Conservation (phyloP, 2,329 filamentous ascomycete genomes). For the Aspergillus pseudoviridinutans region DNA sequence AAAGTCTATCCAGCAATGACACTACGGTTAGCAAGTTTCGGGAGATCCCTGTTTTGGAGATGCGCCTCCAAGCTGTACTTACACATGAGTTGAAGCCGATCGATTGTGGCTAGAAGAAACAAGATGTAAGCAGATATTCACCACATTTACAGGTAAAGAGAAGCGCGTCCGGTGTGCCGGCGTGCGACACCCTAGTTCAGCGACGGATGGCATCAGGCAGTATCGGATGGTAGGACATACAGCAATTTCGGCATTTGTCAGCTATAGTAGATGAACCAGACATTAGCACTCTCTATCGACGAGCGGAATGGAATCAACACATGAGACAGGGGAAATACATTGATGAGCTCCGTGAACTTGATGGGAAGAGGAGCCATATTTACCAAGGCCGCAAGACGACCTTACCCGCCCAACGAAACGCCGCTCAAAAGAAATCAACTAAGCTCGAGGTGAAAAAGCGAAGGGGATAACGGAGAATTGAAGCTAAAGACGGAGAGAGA, state of each 20-base stretch:
- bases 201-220: constrained; percentile 10
- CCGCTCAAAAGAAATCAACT: constrained; percentile 30
- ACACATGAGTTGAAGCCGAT: constrained; percentile 89
- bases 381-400: constrained; percentile 41
- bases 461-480: constrained; percentile 10
- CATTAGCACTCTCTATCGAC: constrained; percentile 27
- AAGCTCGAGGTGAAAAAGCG: constrained; percentile 13
- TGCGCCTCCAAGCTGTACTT: constrained; percentile 37
- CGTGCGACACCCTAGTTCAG: constrained; percentile 4
- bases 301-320: background rate
- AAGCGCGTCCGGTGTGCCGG: constrained; percentile 18
- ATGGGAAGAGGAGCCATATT: constrained; percentile 70
- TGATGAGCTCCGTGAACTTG: constrained; percentile 87
- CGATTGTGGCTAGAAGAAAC: constrained; percentile 54
- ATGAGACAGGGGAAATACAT: constrained; percentile 52
- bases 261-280: constrained; percentile 34
- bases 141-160: background rate
- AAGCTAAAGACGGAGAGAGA: constrained; percentile 18
- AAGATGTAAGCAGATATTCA: constrained; percentile 23
- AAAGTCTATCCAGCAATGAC: constrained; percentile 63
- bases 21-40: constrained; percentile 17
- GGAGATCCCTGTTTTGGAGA: background rate
- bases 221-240: constrained; percentile 40
- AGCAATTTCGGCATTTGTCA: constrained; percentile 52
- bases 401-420: constrained; percentile 41